Conservation (phyloP, 176 grass and related monocot genomes). For the Avena eriantha region DNA sequence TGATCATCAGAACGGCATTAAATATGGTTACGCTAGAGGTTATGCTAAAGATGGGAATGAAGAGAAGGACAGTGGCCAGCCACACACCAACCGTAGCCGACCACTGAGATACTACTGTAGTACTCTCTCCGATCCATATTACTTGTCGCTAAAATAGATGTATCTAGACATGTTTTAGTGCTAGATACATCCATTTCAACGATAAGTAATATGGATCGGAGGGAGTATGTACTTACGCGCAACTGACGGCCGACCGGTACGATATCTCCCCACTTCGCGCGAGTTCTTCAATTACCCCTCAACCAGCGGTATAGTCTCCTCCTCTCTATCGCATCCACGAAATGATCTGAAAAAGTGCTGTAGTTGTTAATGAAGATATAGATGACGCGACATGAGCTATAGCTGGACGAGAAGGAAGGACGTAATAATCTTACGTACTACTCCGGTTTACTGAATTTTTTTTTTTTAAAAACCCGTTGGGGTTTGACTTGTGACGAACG, state of each 20-base stretch:
- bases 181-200: too few species aligned
- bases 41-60: neutral
- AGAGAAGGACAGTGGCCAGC: neutral
- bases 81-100: neutral
- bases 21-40: neutral
- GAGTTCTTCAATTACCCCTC: neutral
- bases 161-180: too few species aligned
- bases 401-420: neutral
- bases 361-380: neutral
- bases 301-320: neutral
- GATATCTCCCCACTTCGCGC: neutral
- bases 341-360: neutral
- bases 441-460: neutral
- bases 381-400: neutral
- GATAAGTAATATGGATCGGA: too few species aligned
- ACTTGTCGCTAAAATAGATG: too few species aligned
- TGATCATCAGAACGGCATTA: neutral
- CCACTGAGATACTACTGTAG: neutral
- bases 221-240: slow-evolving; percentile 6
- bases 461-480: neutral
- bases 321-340: neutral
- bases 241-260: neutral
- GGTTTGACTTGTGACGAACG: slow-evolving; percentile 26
- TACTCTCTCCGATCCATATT: too few species aligned
- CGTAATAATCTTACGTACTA: neutral